Percentiles rank a stretch among this genome's conserved stretches.
phyloP scores from a whole-genome alignment of 805 yeast genomes.

The Kockiozyma suomiensis region DNA sequence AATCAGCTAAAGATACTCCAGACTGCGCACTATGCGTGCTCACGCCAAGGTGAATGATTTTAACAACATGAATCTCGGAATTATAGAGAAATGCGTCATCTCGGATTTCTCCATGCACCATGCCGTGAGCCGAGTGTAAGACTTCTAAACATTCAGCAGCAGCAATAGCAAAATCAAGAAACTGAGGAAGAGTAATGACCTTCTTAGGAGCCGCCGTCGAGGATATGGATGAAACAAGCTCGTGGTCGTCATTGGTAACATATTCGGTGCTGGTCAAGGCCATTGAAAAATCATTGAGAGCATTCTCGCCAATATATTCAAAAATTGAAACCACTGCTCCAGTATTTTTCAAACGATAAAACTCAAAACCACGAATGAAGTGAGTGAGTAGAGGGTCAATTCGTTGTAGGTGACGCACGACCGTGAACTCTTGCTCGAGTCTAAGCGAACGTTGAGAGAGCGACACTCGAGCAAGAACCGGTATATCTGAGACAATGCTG shows the following conservation, averaged over 20 bases:
- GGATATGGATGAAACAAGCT: conserved; percentile 5
- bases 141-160: conserved; percentile 33
- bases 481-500: conserved; percentile 15
- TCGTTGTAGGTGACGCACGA: conserved; percentile 30
- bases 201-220: conserved; percentile 1
- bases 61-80: conserved; percentile 21
- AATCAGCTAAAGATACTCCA: background rate
- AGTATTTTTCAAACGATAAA: conserved; percentile 14
- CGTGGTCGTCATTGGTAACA: background rate
- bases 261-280: conserved; percentile 8
- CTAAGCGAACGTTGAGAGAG: conserved; percentile 22
- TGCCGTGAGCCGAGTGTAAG: conserved; percentile 30
- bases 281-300: conserved; percentile 20
- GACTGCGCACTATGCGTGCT: conserved; percentile 19
- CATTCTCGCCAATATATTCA: conserved; percentile 29
- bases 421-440: conserved; percentile 32
- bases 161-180: conserved; percentile 34
- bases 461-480: conserved; percentile 29
- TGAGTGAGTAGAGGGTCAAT: conserved; percentile 26
- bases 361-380: conserved; percentile 28
- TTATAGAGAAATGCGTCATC: conserved; percentile 34
- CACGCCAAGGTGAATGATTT: conserved; percentile 31
- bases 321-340: conserved; percentile 31
- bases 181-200: conserved; percentile 28
- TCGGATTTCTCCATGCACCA: conserved; percentile 35